Evolutionary conservation across 192 early-diverging fungal species (phyloP), one percentile per base, ranked within the genome.

Genomic region (Spizellomyces punctatus): DNA sequence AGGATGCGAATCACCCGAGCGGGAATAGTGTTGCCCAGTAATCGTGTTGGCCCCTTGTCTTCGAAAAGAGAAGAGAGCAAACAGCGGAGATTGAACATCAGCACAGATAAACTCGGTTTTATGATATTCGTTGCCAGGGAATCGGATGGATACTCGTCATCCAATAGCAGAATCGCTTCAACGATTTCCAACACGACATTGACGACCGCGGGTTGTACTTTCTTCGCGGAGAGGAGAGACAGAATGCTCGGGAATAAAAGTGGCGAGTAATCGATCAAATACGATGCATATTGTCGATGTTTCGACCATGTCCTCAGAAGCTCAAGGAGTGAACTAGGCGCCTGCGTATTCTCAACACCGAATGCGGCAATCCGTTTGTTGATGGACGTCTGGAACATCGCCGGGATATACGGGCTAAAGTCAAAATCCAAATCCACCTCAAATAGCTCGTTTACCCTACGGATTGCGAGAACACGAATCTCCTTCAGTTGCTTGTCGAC

Each of bases 301-400:
- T 83, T 79, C 6, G 94, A 81, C 96, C 96, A 98, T 4, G 87
- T 80, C 8, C 77, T 69, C 45, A 99, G 81, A 47, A 98, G 77
- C 64, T 89, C 83, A 79, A 97, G 80, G 22, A 96, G 76, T 0
- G 89, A 82, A 2, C 91, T 94, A 5, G 94, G 87, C 49, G 89
- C 85, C 76, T 98, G 96, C 6, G 95, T 95, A 74, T 93, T 95
- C 75, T 99, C 98, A 16, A 73, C 72, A 41, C 81, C 83, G 21
- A 98, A 83, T 14, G 79, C 85, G 27, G 85, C 77, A 14, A 99
- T 75, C 22, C 94, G 87, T 10, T 86, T 80, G 50, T 86, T 78
- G 27, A 99, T 84, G 49, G 90, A 89, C 1, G 84, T 77, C 14
- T 80, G 64, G 66, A 88, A 98, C 75, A 99, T 90, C 49, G 85